Evolutionary conservation across 1,139 yeast species (phyloP).

Genomic region (Suhomyces bolitotheri): DNA sequence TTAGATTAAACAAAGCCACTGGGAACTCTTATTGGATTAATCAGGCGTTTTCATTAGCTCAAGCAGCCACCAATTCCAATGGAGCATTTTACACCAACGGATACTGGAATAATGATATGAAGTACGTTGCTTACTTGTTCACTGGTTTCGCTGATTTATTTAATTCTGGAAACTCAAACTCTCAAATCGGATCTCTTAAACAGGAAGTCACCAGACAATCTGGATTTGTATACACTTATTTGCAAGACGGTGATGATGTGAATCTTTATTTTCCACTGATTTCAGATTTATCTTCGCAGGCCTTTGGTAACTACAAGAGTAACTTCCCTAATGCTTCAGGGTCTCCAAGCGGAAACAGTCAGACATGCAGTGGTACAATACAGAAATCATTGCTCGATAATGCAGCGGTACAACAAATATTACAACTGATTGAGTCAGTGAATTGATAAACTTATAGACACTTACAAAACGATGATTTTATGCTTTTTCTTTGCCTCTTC

Average conservation of each 20-base stretch:
- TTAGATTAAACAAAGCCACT: conserved; percentile 22
- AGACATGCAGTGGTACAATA: conserved; percentile 4
- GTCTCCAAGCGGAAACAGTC: conserved; percentile 1
- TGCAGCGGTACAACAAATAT: conserved; percentile 20
- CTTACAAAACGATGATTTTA: conserved; percentile 17
- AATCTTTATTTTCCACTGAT: conserved; percentile 20
- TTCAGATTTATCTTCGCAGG: conserved; percentile 14
- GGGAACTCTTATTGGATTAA: conserved; percentile 14
- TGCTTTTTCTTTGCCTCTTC: conserved; percentile 22
- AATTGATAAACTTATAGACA: background rate
- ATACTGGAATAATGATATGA: conserved; percentile 17
- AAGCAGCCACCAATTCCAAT: conserved; percentile 15
- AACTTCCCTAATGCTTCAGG: conserved; percentile 13
- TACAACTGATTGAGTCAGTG: conserved; percentile 11
- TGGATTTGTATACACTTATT: conserved; percentile 21
- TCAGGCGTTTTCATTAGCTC: conserved; percentile 15
- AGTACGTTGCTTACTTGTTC: conserved; percentile 16
- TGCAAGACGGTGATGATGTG: conserved; percentile 25
- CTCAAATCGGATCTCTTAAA: conserved; percentile 15
- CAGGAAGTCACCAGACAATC: conserved; percentile 23
- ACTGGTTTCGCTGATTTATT: conserved; percentile 17
- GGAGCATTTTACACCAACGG: conserved; percentile 17
- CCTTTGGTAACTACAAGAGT: conserved; percentile 4
- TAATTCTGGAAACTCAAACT: conserved; percentile 9
- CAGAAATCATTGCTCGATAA: conserved; percentile 17